Evolutionary conservation across 139 green algal species (phyloP), one percentile per base, ranked within the genome.

Genomic region (Tetraselmis striata): DNA sequence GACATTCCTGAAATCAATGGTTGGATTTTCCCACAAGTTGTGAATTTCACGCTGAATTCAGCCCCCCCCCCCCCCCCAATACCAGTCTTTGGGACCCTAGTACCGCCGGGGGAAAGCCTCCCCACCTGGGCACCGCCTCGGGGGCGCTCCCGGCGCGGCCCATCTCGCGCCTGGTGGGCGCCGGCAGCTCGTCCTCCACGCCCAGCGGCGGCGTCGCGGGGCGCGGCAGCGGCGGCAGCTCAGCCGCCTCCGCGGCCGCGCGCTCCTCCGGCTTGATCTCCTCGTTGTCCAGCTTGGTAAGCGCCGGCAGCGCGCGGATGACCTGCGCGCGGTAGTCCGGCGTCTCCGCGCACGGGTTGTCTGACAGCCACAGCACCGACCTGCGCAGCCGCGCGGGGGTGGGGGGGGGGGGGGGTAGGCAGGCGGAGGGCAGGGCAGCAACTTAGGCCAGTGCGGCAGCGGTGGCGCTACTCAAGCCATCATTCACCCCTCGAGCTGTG

Each of bases 271-370:
- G 31, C 2, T 83, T 81, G 18, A 91, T 45, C 45, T 92, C 87
- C 2, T 85, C 31, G 75, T 92, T 93, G 85, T 94, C 89, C 27
- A 93, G 81, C 84, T 92, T 92, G n/a, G 81, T 79, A 30, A 89
- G 81, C 5, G 24, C n/a, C 1, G 84, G 83, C 31, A 92, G 86
- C 28, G 81, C 59, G 2, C 32, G 58, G 11, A 88, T 59, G 1
- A 90, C 84, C 23, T 85, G 77, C 77, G 84, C 79, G n/a, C 88
- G 85, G 80, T 92, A 91, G 23, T 85, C 28, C 2, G 84, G 87
- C 30, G 88, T 83, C 23, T 88, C 86, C 28, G 90, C 88, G 67
- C 88, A 92, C 23, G 89, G 89, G 79, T 94, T 94, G 80, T 94
- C 91, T 28, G 84, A 90, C n/a, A 94, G 85, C 90, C 89, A 94